Conservation (phyloP, 2,329 filamentous ascomycete species). For the Didymella pinodella region DNA sequence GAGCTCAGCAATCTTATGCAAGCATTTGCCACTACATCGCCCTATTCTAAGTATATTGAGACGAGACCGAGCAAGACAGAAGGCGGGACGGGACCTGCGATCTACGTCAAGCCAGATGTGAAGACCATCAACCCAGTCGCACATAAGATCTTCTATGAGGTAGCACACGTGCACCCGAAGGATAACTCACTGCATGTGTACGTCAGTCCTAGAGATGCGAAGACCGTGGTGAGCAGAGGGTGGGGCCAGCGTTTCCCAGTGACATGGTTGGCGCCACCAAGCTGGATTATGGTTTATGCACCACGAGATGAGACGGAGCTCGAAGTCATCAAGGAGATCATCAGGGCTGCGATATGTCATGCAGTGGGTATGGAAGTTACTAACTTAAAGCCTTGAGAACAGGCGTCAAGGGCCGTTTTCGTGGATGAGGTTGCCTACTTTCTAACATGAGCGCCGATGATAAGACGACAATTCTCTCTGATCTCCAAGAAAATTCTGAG, state of each 20-base stretch:
- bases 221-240: slow-evolving; percentile 72
- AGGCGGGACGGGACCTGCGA: slow-evolving; percentile 43
- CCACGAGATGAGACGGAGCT: slow-evolving; percentile 75
- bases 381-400: slow-evolving; percentile 3
- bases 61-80: slow-evolving; percentile 39
- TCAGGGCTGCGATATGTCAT: slow-evolving; percentile 77
- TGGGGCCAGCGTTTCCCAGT: slow-evolving; percentile 74
- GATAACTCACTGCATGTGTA: slow-evolving; percentile 82
- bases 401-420: neutral
- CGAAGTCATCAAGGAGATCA: slow-evolving; percentile 71
- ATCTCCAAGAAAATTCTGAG: no score
- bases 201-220: slow-evolving; percentile 78
- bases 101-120: slow-evolving; percentile 40
- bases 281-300: slow-evolving; percentile 75
- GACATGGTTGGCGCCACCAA: slow-evolving; percentile 40
- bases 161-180: slow-evolving; percentile 73
- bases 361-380: slow-evolving; percentile 48
- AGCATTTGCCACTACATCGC: slow-evolving; percentile 26
- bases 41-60: slow-evolving; percentile 33
- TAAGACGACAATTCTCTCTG: no score
- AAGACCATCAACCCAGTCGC: slow-evolving; percentile 38
- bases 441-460: no score
- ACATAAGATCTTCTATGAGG: slow-evolving; percentile 44
- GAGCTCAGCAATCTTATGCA: slow-evolving; percentile 35
- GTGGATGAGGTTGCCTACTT: neutral